Base-by-base conservation (phyloP, 768 basidiomycete species). In the Pulveroboletus sp. region DNA sequence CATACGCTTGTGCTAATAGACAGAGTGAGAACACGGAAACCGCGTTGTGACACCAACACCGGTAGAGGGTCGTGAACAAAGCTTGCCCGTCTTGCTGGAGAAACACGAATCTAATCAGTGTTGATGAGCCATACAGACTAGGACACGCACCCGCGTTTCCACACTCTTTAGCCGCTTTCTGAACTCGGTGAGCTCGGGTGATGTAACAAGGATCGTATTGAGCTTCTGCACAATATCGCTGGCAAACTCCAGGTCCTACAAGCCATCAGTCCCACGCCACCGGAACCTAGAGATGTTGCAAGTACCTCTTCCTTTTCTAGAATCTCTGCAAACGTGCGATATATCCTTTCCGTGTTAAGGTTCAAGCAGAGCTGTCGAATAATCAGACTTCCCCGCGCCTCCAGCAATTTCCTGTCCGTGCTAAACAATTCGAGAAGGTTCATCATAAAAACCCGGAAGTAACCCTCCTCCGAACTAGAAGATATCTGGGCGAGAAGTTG, bases 21-120 rank as follows among this genome's bases (percentile, higher is more conserved):
- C 97, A 99, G 6, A 99, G 77, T 1, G 97, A 93, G 64, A 99
- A 97, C 1, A 93, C 93, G 0, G 97, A 87, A 36, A 98, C 94
- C 2, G 95, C 90, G 62, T 97, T 97, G 59, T 99, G 97, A 65
- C 94, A 98, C 97, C 97, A 99, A 17, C 94, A 98, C 17, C 92
- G 80, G 61, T 99, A 99, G 4, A 99, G 72, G 0, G 88, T 90
- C 11, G 89, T 90, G 65, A 98, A 99, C 19, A 99, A 67, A 14
- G 90, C 90, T 70, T 98, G 97, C 3, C 95, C 94, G 56, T 99
- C 97, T 89, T 95, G 85, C 83, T 86, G 29, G 21, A 38, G 11
- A 35, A 29, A 38, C 16, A 29, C 9, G 3, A 16, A 36, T 32
- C 6, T 0, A 20, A 32, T 62, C 34, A 55, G 42, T n/a, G 11